Evolutionary conservation across 2,329 filamentous ascomycete genomes (phyloP).

Genomic region (Neurospora crassa): DNA sequence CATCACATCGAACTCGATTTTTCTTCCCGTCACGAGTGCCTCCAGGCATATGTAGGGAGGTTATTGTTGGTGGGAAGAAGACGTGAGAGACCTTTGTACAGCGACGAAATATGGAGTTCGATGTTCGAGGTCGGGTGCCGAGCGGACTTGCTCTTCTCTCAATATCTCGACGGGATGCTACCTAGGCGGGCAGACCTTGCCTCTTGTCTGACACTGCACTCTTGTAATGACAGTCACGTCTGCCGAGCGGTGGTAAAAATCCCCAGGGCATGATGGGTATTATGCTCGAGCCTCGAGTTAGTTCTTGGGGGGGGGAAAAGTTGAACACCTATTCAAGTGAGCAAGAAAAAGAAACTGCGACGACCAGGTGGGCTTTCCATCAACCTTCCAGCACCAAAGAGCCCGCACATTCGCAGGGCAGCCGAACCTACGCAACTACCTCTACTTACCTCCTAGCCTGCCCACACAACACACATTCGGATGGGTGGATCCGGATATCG

Average conservation of each 20-base stretch:
- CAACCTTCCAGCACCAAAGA: slow-evolving; percentile 4
- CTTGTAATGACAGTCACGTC: not conserved
- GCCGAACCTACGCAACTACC: not conserved
- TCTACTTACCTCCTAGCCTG: not conserved
- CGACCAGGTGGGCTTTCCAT: slow-evolving; percentile 6
- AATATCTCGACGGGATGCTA: not conserved
- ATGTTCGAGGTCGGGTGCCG: not conserved
- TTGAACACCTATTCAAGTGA: not conserved
- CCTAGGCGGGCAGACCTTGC: not conserved
- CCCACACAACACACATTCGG: slow-evolving; percentile 5
- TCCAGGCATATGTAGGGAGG: not conserved
- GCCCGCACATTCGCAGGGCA: slow-evolving; percentile 2
- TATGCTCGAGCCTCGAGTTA: not conserved
- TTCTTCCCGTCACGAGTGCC: not conserved
- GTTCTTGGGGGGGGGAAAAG: not conserved
- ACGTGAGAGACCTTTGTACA: not conserved
- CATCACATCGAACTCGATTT: not conserved
- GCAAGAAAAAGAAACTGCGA: not conserved
- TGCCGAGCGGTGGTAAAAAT: slow-evolving; percentile 9
- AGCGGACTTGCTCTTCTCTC: not conserved
- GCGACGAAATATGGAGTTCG: not conserved
- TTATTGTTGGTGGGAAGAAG: not conserved
- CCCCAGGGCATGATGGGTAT: not conserved
- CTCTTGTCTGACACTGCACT: not conserved
- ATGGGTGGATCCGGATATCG: slow-evolving; percentile 10